These are phyloP conservation scores for Chaetomium tenue DNA, from an alignment of 495 filamentous ascomycete species.

Conservation along the genomic window DNA sequence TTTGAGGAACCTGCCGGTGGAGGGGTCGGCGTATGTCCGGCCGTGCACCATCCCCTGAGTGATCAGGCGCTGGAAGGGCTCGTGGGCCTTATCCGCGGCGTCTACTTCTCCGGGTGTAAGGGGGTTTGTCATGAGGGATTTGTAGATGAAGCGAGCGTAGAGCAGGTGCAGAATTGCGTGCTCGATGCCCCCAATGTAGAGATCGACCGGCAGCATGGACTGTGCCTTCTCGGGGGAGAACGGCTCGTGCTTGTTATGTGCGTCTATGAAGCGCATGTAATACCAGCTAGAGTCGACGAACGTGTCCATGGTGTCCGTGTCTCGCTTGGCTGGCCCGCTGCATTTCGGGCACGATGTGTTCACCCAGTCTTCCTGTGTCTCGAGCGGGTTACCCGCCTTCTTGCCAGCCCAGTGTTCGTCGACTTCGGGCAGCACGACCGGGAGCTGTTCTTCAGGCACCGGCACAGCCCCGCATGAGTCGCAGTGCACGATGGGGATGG, in stretches of 20 bases:
- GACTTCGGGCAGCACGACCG: constrained; percentile 71
- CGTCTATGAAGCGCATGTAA: constrained; percentile 73
- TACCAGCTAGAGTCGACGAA: constrained; percentile 96
- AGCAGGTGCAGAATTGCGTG: constrained; percentile 91
- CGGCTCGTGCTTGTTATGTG: constrained; percentile 58
- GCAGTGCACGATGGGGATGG: constrained; percentile 88
- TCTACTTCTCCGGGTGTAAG: constrained; percentile 30
- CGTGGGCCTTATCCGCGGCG: constrained; percentile 33
- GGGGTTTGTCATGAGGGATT: constrained; percentile 65
- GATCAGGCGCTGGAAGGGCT: constrained; percentile 78
- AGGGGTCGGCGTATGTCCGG: constrained; percentile 73
- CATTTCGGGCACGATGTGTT: constrained; percentile 76
- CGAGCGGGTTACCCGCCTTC: constrained; percentile 73
- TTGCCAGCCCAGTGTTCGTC: constrained; percentile 64
- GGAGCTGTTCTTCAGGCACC: constrained; percentile 72
- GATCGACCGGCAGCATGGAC: constrained; percentile 65
- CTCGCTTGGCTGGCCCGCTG: constrained; percentile 64
- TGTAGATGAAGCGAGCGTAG: constrained; percentile 87
- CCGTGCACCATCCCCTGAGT: constrained; percentile 94
- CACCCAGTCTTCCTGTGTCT: constrained; percentile 68
- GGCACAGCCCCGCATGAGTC: constrained; percentile 71
- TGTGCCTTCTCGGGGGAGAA: constrained; percentile 59
- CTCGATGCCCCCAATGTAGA: constrained; percentile 86
- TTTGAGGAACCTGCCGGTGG: constrained; percentile 72
- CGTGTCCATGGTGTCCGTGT: constrained; percentile 95